These are phyloP conservation scores for Trametopsis cervina DNA, from an alignment of 768 basidiomycete species.

Conservation along the genomic window DNA sequence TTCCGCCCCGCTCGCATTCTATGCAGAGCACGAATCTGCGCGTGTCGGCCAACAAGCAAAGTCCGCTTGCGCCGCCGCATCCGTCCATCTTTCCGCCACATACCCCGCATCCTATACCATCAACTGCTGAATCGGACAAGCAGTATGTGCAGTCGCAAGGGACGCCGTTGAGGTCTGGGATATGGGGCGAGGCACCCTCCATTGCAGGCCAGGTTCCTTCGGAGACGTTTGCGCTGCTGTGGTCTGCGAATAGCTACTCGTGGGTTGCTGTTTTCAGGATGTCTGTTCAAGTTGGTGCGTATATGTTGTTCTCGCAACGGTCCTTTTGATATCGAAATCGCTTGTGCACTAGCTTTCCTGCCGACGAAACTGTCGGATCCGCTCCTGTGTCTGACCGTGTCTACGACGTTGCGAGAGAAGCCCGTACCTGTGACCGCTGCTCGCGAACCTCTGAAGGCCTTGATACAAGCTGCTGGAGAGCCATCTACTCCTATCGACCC, in stretches of 20 bases:
- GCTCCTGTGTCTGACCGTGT: constrained; percentile 76
- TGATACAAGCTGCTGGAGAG: constrained; percentile 27
- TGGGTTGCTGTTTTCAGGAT: constrained; percentile 84
- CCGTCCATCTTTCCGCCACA: constrained; percentile 70
- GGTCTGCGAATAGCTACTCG: constrained; percentile 47
- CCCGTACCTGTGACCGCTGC: constrained; percentile 42
- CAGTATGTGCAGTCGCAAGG: constrained; percentile 78
- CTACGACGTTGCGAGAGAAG: constrained; percentile 83
- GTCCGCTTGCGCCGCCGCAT: constrained; percentile 26
- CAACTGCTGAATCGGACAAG: constrained; percentile 63
- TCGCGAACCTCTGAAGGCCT: constrained; percentile 25
- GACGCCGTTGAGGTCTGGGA: constrained; percentile 57
- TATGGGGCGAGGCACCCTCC: constrained; percentile 63
- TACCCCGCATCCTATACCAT: constrained; percentile 82
- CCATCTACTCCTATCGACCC: constrained; percentile 14
- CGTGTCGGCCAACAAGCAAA: constrained; percentile 23
- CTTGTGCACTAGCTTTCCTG: constrained; percentile 74
- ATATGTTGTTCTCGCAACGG: constrained; percentile 25
- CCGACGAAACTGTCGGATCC: constrained; percentile 65
- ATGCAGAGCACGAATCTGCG: neutral
- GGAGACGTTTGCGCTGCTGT: constrained; percentile 60
- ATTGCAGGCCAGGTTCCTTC: constrained; percentile 13
- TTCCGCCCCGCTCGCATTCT: constrained; percentile 24
- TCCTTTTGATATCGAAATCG: neutral
- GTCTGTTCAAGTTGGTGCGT: constrained; percentile 67